phyloP scores from a whole-genome alignment of 1,284 basidiomycete species.

The Apiotrichum mycotoxinovorans region DNA sequence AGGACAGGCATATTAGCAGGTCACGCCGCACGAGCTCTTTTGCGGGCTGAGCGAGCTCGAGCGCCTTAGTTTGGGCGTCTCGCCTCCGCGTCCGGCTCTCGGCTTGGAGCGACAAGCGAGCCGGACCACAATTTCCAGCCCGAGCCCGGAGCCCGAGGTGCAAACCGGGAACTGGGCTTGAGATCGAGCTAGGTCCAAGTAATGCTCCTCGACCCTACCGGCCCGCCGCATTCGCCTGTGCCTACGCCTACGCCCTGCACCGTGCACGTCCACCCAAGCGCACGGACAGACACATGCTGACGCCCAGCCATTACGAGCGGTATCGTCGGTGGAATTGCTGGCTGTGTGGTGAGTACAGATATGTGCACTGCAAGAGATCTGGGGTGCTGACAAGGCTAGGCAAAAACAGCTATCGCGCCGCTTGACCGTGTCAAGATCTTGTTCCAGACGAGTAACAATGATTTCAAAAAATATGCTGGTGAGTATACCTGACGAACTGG shows the following conservation, averaged over 20 bases:
- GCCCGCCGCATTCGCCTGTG: conserved; percentile 1
- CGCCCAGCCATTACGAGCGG: conserved; percentile 55
- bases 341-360: conserved; percentile 71
- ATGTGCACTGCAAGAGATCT: background rate
- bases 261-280: background rate
- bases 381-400: conserved; percentile 54
- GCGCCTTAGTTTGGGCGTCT: too few species aligned
- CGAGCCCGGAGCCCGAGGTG: too few species aligned
- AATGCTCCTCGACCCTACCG: too few species aligned
- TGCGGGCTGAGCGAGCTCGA: too few species aligned
- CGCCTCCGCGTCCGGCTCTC: too few species aligned
- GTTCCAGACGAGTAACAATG: conserved; percentile 94
- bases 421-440: conserved; percentile 98
- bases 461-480: conserved; percentile 92
- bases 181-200: too few species aligned
- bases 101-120: too few species aligned
- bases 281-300: background rate
- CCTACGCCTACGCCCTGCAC: background rate
- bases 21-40: too few species aligned
- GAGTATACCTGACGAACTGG: conserved; percentile 11
- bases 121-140: too few species aligned
- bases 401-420: conserved; percentile 95
- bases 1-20: too few species aligned
- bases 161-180: too few species aligned
- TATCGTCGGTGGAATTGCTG: conserved; percentile 86